Conservation (phyloP, 1,139 yeast genomes). For the Blastobotrys illinoisensis region DNA sequence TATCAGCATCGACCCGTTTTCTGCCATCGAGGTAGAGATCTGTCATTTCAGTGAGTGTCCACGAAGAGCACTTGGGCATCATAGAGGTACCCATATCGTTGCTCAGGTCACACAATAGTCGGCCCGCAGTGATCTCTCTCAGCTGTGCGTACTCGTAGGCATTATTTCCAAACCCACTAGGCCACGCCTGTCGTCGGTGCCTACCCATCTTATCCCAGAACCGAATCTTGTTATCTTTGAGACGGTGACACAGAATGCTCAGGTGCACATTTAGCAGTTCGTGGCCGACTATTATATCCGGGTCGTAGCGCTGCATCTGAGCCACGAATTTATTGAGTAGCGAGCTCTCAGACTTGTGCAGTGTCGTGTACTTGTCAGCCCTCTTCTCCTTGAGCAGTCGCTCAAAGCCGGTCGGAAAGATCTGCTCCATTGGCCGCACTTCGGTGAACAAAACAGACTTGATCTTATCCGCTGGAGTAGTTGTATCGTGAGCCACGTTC, state of each 20-base stretch:
- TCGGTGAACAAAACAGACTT: constrained; percentile 45
- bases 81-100: constrained; percentile 94
- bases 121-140: constrained; percentile 74
- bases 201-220: constrained; percentile 88
- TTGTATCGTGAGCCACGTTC: constrained; percentile 57
- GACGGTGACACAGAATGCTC: constrained; percentile 76
- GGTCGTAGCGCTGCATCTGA: constrained; percentile 66
- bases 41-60: constrained; percentile 93
- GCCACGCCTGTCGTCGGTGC: constrained; percentile 63
- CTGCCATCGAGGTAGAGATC: constrained; percentile 58
- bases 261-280: constrained; percentile 71
- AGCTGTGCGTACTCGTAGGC: constrained; percentile 38
- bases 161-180: constrained; percentile 51
- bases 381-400: constrained; percentile 31
- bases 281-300: constrained; percentile 89
- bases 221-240: constrained; percentile 60
- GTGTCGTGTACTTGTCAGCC: constrained; percentile 19
- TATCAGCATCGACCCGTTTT: constrained; percentile 65
- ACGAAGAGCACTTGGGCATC: constrained; percentile 89
- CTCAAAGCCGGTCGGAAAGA: constrained; percentile 71
- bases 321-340: constrained; percentile 65
- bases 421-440: constrained; percentile 60
- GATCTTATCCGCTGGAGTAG: constrained; percentile 31
- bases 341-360: constrained; percentile 59
- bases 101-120: constrained; percentile 86